These are phyloP conservation scores for Candida rishiriensis DNA, from an alignment of 805 yeast genomes.

Conservation along the genomic window DNA sequence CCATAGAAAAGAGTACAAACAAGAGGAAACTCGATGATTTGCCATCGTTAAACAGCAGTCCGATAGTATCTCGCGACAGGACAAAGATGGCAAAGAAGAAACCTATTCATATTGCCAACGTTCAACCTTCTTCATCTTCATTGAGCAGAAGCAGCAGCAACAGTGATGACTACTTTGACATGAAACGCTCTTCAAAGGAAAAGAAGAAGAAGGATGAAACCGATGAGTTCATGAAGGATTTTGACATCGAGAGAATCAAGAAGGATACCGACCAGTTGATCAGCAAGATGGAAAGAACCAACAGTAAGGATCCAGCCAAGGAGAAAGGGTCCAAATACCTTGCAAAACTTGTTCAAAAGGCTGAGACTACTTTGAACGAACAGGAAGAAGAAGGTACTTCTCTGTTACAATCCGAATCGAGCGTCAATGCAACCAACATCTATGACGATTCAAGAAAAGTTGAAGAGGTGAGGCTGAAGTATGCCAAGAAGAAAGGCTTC, in stretches of 20 bases:
- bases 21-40: no score
- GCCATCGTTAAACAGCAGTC: no score
- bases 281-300: conserved; percentile 20
- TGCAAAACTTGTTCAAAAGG: conserved; percentile 14
- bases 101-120: no score
- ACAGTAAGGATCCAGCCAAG: conserved; percentile 4
- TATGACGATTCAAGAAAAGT: conserved; percentile 14
- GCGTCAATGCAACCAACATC: conserved; percentile 3
- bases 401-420: background rate
- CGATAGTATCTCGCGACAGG: no score
- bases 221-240: conserved; percentile 22
- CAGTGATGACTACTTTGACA: no score
- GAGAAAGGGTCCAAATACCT: conserved; percentile 11
- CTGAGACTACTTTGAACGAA: conserved; percentile 2
- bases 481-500: conserved; percentile 9
- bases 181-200: no score
- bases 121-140: no score
- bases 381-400: background rate
- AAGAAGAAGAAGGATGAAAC: background rate
- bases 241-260: conserved; percentile 25
- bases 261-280: conserved; percentile 29
- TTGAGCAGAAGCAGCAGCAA: no score
- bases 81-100: no score
- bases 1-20: no score
- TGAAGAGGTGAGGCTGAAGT: conserved; percentile 13